Percentiles rank a stretch among this genome's conserved stretches.
phyloP scores from a whole-genome alignment of 2,329 filamentous ascomycete genomes.

The Alternaria gaisen region DNA sequence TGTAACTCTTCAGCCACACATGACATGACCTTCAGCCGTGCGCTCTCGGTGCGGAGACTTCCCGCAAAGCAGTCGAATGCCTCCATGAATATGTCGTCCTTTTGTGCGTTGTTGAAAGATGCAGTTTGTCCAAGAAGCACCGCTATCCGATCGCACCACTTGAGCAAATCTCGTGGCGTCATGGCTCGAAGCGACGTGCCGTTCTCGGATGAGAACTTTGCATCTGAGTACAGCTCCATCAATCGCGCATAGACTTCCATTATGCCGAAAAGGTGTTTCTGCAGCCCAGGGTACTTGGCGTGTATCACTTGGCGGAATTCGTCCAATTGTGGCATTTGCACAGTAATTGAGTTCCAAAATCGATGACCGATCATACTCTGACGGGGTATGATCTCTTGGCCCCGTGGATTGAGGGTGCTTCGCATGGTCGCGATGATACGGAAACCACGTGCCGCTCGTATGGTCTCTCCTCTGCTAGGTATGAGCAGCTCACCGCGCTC shows the following conservation, averaged over 20 bases:
- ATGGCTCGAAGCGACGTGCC: constrained; percentile 68
- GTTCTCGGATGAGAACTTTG: constrained; percentile 60
- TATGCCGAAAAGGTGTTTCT: constrained; percentile 63
- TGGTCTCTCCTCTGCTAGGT: constrained; percentile 84
- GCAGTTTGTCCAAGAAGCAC: constrained; percentile 69
- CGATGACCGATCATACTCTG: constrained; percentile 79
- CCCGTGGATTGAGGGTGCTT: constrained; percentile 70
- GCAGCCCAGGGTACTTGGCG: constrained; percentile 74
- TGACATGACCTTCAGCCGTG: constrained; percentile 68
- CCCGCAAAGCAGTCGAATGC: constrained; percentile 92
- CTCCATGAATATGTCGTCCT: constrained; percentile 91
- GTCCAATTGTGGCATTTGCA: constrained; percentile 69
- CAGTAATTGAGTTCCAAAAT: constrained; percentile 82
- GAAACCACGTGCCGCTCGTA: constrained; percentile 85
- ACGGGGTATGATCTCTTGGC: constrained; percentile 75
- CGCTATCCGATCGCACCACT: constrained; percentile 84
- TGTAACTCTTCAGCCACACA: constrained; percentile 87
- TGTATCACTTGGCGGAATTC: constrained; percentile 81
- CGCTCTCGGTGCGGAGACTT: constrained; percentile 72
- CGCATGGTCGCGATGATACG: constrained; percentile 91
- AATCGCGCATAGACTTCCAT: constrained; percentile 65
- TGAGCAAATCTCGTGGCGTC: constrained; percentile 82
- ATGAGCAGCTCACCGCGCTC: constrained; percentile 92
- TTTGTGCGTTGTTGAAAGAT: constrained; percentile 72
- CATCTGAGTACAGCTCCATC: constrained; percentile 51